A percentile compares a stretch with the other conserved stretches of the same genome.
These are phyloP conservation scores for Thuja plicata DNA, from an alignment of 83 land plant species.

Conservation along the genomic window DNA sequence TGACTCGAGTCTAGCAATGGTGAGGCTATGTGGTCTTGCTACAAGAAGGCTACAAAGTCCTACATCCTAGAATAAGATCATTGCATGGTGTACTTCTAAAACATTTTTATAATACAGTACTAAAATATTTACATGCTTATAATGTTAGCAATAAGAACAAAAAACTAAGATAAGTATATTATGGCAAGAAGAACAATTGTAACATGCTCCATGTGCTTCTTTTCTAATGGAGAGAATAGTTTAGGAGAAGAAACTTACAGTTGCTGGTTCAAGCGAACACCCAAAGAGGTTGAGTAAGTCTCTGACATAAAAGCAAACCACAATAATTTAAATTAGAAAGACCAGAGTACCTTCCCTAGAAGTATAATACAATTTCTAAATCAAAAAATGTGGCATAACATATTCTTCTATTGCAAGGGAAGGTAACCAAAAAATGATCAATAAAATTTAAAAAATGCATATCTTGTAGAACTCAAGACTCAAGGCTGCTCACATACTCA, in stretches of 20 bases:
- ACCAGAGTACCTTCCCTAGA: not conserved
- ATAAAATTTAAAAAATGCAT: not conserved
- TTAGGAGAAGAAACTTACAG: conserved; percentile 41
- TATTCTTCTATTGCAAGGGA: not conserved
- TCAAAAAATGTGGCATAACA: not conserved
- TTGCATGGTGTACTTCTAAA: not conserved
- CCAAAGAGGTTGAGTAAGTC: conserved; percentile 66
- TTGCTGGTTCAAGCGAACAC: conserved; percentile 64
- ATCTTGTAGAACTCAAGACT: not conserved
- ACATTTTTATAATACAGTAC: not conserved
- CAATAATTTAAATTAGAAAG: not conserved
- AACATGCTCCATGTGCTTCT: not conserved
- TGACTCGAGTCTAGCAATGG: too few relatives aligned
- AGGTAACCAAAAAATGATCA: not conserved
- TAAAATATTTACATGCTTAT: not conserved
- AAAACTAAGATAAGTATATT: not conserved
- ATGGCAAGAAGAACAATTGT: not conserved
- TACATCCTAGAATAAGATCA: not conserved
- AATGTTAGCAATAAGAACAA: not conserved
- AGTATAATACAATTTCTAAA: not conserved
- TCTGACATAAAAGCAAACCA: conserved; percentile 20
- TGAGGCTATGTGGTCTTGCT: too few relatives aligned
- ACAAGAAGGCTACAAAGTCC: too few relatives aligned
- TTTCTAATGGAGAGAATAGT: not conserved
- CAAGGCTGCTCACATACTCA: not conserved